Base-by-base conservation (phyloP, 352 stramenopile genomes). In the Peronospora destructor region DNA sequence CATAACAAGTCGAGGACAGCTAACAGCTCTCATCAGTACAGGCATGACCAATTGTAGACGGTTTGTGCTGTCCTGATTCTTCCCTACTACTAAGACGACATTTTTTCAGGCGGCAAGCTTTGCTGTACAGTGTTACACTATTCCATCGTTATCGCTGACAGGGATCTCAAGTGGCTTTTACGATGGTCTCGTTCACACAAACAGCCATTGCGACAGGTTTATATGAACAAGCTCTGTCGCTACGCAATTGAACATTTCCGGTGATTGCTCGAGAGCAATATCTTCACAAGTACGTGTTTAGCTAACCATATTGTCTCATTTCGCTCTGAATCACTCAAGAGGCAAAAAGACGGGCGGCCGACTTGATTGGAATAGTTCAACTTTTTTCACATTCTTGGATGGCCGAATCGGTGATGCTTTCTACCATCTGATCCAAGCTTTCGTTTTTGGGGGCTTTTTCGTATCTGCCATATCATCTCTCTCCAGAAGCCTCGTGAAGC, bases 261-360 rank as follows among this genome's bases (percentile, higher is more conserved):
- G 13, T 37, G 5, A 37, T 37, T 37, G 33, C 33, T 37, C n/a
- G 11, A 12, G 4, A 34, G 30, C 16, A 37, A 17, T 19, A 35
- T 1, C 33, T 19, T 37, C 30, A 34, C 3, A 9, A 34, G 30
- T n/a, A n/a, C 30, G 8, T 34, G 30, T 34, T 12, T 34, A n/a
- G 30, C 30, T 34, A 6, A 9, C 11, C 30, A n/a, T 34, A 34
- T 34, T 34, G 21, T 25, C 53, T 59, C 19, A 67, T 17, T 72
- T 34, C 61, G 49, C 47, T 56, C 65, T 41, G 55, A 53, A 71
- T 68, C 16, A 66, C 53, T 2, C 56, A 53, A 12, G 59, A 45
- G 43, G 71, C n/a, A n/a, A n/a, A n/a, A 74, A 16, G 65, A 68
- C n/a, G 66, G 48, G 12, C 50, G 65, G 21, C 68, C 55, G 17